Conservation (phyloP, 306 rosid species). For the Sophora flavescens region DNA sequence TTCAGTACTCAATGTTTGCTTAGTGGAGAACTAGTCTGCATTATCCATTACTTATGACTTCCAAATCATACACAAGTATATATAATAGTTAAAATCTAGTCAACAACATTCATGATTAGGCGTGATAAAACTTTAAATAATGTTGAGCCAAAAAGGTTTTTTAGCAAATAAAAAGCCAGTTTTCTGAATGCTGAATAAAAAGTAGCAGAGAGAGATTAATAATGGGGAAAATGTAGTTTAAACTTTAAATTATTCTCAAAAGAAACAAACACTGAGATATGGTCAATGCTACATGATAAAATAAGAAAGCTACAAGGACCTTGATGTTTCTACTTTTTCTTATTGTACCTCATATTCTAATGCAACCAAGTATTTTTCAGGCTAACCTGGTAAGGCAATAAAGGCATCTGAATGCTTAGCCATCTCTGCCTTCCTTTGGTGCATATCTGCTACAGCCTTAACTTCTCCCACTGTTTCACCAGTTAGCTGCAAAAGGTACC, state of each 20-base stretch:
- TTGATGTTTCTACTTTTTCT: conserved; percentile 41
- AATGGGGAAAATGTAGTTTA: conserved; percentile 14
- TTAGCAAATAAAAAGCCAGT: conserved; percentile 1
- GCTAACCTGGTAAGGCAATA: conserved; percentile 97
- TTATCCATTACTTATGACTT: conserved; percentile 34
- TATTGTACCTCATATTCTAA: conserved; percentile 32
- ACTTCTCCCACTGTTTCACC: conserved; percentile 99
- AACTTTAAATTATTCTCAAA: conserved; percentile 23
- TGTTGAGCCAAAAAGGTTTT: conserved; percentile 31
- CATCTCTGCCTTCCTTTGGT: conserved; percentile 99
- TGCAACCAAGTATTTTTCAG: conserved; percentile 36
- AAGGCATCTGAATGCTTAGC: conserved; percentile 98
- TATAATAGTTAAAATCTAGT: conserved; percentile 32
- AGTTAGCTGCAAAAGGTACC: conserved; percentile 76
- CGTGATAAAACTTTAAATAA: conserved; percentile 40
- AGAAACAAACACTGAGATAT: conserved; percentile 47
- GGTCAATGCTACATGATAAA: conserved; percentile 56
- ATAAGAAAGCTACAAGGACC: conserved; percentile 50
- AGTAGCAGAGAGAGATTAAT: too few relatives aligned
- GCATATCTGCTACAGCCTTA: conserved; percentile 99
- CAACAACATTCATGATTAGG: conserved; percentile 47
- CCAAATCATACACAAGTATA: conserved; percentile 32
- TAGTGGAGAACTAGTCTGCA: conserved; percentile 35
- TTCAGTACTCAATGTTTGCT: background rate
- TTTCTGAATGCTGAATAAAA: conserved; percentile 31